phyloP scores from a whole-genome alignment of 805 yeast species.

The Myxozyma monticola region DNA sequence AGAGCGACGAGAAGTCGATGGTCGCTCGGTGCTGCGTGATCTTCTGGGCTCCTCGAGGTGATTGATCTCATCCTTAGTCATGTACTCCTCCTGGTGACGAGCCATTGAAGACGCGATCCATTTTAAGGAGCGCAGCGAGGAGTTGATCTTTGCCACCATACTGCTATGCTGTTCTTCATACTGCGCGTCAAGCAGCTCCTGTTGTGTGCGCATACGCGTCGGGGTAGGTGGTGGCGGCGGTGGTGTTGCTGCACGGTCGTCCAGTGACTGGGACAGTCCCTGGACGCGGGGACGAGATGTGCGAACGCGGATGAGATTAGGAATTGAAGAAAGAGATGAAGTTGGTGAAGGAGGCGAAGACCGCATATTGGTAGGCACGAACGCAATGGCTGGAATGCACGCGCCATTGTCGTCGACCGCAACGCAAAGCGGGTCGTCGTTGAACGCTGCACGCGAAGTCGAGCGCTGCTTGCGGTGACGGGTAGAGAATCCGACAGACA shows the following conservation, averaged over 20 bases:
- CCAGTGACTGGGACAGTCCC: background rate
- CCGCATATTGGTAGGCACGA: conserved; percentile 11
- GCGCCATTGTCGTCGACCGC: conserved; percentile 29
- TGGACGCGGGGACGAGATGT: too few relatives aligned
- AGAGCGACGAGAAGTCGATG: conserved; percentile 1
- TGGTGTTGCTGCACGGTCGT: background rate
- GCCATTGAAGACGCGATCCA: conserved; percentile 32
- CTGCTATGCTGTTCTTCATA: conserved; percentile 14
- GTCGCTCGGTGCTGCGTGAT: conserved; percentile 9
- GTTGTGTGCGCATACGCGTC: conserved; percentile 1
- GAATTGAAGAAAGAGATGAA: conserved; percentile 1
- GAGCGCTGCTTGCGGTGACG: conserved; percentile 27
- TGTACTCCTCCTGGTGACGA: conserved; percentile 29
- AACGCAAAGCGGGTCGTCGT: conserved; percentile 29
- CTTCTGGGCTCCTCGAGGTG: conserved; percentile 23
- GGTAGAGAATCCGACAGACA: conserved; percentile 7
- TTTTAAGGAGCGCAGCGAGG: conserved; percentile 24
- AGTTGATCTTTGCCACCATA: conserved; percentile 27
- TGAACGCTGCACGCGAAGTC: conserved; percentile 17
- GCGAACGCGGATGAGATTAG: conserved; percentile 1
- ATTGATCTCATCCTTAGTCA: conserved; percentile 24
- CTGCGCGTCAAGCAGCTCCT: conserved; percentile 21
- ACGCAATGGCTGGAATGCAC: conserved; percentile 28
- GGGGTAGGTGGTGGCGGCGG: background rate
- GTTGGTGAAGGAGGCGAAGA: conserved; percentile 6